These are phyloP conservation scores for Blastomyces emzantsi DNA, from an alignment of 2,329 filamentous ascomycete genomes.

Conservation along the genomic window DNA sequence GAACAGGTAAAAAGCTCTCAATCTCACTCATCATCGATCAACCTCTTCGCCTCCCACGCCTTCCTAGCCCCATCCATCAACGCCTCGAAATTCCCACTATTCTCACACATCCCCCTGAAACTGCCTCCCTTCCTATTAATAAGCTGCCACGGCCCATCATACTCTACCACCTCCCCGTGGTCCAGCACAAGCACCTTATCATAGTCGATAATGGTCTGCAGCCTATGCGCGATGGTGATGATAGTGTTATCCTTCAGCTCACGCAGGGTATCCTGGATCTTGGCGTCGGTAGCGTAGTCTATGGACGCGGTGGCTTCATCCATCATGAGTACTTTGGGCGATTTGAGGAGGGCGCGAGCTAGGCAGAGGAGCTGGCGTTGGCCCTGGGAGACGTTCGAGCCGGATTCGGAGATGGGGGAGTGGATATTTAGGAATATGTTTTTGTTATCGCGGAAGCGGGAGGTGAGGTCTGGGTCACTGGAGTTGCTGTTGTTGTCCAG, in stretches of 20 bases:
- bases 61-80: constrained; percentile 48
- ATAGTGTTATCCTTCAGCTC: constrained; percentile 80
- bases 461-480: constrained; percentile 11
- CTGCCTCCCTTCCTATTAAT: constrained; percentile 60
- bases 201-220: constrained; percentile 97
- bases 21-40: constrained; percentile 37
- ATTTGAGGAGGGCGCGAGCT: constrained; percentile 83
- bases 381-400: constrained; percentile 89
- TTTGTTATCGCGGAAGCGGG: constrained; percentile 60
- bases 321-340: constrained; percentile 92
- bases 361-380: constrained; percentile 92
- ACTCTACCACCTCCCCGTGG: constrained; percentile 79
- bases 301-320: constrained; percentile 97
- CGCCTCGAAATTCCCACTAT: constrained; percentile 53
- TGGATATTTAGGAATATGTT: constrained; percentile 87
- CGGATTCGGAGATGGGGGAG: constrained; percentile 78
- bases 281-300: constrained; percentile 89
- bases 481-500: constrained; percentile 14
- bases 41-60: constrained; percentile 40
- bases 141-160: constrained; percentile 77
- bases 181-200: constrained; percentile 95
- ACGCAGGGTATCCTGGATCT: constrained; percentile 95
- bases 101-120: constrained; percentile 61
- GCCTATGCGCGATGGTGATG: constrained; percentile 88
- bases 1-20: neutral